Base-by-base conservation (phyloP, 2,329 filamentous ascomycete species). In the Trichophyton rubrum region DNA sequence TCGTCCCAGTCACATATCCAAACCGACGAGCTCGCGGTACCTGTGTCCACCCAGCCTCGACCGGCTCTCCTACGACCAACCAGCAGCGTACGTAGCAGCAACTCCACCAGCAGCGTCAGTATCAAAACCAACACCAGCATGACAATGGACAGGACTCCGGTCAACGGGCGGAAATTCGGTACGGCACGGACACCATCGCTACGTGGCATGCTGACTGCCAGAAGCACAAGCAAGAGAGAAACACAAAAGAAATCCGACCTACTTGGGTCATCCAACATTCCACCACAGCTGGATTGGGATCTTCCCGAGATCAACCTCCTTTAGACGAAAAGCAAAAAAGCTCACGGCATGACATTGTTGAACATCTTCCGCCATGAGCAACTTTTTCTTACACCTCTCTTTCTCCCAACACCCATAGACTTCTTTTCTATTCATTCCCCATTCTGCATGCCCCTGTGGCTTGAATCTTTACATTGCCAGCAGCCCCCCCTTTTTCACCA, bases 41-140 rank as follows among this genome's bases (percentile, higher is more conserved):
- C 61, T 22, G 45, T 59, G 22, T 30, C 61, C n/a, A 24, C 57
- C 17, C 59, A 61, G 20, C 61, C 61, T 17, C 61, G 59, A 13
- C 61, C 61, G 15, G 38, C 49, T 8, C 17, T 59, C 20, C 35
- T 33, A 1, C 61, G 61, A 24, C 22, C 56, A 45, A 47, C 40
- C 56, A 59, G 56, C 56, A 59, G 56, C 24, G 33, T 47, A 11
- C 56, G 56, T 22, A 59, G 56, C 24, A 27, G 56, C n/a, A 27
- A 57, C 30, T 40, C 56, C 27, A 47, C 41, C n/a, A 59, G 56
- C 40, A 30, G 8, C 17, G 56, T 33, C 56, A 59, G 38, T 11
- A 38, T 41, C 38, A 47, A 38, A 22, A 43, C 41, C 5, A 45
- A 20, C 24, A 33, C 40, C 13, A 59, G 56, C 56, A 59, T 40